Evolutionary conservation across 1,284 basidiomycete genomes (phyloP).

Genomic region (Boletellus sp.): DNA sequence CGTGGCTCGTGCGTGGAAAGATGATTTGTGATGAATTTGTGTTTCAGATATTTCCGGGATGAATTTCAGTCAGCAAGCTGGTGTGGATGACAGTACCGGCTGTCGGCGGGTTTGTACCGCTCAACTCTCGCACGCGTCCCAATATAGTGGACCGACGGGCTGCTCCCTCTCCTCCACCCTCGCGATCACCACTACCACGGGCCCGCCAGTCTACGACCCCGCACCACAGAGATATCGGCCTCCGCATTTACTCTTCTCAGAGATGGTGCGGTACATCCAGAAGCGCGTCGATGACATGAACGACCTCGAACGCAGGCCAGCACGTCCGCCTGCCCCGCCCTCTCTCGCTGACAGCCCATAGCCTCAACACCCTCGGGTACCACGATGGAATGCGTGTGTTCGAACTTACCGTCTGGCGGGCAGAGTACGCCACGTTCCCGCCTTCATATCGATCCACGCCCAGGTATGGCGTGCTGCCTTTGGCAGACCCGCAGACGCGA

Average conservation of each 20-base stretch:
- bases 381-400: constrained; percentile 82
- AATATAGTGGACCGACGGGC: no score
- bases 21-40: no score
- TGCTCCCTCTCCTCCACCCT: constrained; percentile 59
- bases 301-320: constrained; percentile 82
- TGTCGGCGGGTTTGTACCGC: no score
- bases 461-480: constrained; percentile 94
- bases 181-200: constrained; percentile 47
- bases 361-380: constrained; percentile 87
- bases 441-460: constrained; percentile 88
- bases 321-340: neutral
- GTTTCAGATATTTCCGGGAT: no score
- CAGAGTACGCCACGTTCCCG: constrained; percentile 80
- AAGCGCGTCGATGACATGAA: constrained; percentile 91
- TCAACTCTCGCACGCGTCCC: no score
- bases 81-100: no score
- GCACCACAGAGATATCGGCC: constrained; percentile 75
- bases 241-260: constrained; percentile 88
- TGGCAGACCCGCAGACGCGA: constrained; percentile 88
- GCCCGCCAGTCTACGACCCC: constrained; percentile 62
- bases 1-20: no score
- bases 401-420: constrained; percentile 72
- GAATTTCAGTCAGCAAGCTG: no score
- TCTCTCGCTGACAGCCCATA: constrained; percentile 31
- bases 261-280: constrained; percentile 93